These are phyloP conservation scores for Geosmithia putterillii DNA, from an alignment of 2,329 filamentous ascomycete species.

Conservation along the genomic window DNA sequence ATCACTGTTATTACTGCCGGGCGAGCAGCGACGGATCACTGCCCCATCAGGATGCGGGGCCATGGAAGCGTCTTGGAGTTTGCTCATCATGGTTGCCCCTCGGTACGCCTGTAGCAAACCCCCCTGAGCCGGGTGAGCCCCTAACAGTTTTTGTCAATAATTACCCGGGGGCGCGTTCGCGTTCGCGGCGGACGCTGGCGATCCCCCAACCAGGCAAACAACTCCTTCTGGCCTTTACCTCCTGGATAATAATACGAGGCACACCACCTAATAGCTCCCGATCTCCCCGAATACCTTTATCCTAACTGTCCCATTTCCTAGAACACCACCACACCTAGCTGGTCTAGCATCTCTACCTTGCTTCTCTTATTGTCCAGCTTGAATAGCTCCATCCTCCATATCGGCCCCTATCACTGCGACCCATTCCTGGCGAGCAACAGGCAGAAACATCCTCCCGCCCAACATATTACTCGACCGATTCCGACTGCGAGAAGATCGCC, in stretches of 20 bases:
- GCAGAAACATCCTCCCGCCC: not conserved
- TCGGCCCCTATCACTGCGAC: not conserved
- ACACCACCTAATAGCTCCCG: not conserved
- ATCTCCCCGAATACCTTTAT: not conserved
- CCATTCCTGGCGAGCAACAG: not conserved
- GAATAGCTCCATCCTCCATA: not conserved
- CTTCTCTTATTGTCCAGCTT: not conserved
- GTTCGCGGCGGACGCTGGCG: not conserved
- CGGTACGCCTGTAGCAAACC: not conserved
- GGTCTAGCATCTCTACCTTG: not conserved
- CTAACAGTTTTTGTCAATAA: not conserved
- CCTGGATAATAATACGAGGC: not conserved
- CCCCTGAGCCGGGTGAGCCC: not conserved
- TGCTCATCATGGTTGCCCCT: not conserved
- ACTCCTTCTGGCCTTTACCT: not conserved
- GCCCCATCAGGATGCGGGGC: not conserved
- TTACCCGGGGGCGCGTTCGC: not conserved
- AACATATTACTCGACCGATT: not conserved
- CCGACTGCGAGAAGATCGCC: not conserved
- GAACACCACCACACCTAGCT: not conserved
- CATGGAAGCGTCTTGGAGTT: not conserved
- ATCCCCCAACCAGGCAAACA: not conserved
- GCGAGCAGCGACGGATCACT: not conserved
- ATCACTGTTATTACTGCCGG: not conserved
- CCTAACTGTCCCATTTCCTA: not conserved